Evolutionary conservation across 2,329 filamentous ascomycete species (phyloP).

Genomic region (Colletotrichum orchidophilum): DNA sequence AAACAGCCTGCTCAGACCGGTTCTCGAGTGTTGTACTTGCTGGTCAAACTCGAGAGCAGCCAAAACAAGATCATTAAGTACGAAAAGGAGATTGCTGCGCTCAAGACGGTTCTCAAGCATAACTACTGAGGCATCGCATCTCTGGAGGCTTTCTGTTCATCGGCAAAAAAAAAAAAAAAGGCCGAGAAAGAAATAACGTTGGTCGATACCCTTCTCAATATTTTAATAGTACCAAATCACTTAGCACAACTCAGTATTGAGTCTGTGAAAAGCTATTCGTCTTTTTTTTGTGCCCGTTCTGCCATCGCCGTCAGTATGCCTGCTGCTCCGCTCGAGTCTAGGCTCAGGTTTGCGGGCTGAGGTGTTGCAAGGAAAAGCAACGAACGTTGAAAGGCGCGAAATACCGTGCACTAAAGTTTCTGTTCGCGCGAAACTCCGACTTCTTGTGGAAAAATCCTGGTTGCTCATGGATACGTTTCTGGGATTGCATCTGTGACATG

Average conservation of each 20-base stretch:
- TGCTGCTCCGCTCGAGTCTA: too few relatives aligned
- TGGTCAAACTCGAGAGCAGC: constrained; percentile 76
- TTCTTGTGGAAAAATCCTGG: too few relatives aligned
- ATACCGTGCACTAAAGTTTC: too few relatives aligned
- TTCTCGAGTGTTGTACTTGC: constrained; percentile 75
- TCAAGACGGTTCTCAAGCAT: constrained; percentile 75
- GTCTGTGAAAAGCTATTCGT: not conserved
- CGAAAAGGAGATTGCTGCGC: constrained; percentile 74
- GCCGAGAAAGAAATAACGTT: not conserved
- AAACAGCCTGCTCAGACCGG: constrained; percentile 75
- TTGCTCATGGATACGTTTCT: too few relatives aligned
- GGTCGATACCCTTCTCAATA: constrained; percentile 12
- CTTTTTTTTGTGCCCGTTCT: not conserved
- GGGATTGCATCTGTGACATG: too few relatives aligned
- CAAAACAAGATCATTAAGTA: constrained; percentile 79
- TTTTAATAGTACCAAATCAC: not conserved
- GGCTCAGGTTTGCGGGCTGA: too few relatives aligned
- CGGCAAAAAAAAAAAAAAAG: not conserved
- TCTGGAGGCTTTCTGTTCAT: not conserved
- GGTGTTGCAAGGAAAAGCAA: too few relatives aligned
- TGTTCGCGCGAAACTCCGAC: too few relatives aligned
- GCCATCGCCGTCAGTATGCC: not conserved
- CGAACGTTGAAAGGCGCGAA: too few relatives aligned
- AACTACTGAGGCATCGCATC: constrained; percentile 35
- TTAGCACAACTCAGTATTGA: not conserved